These are phyloP conservation scores for Cryptococcus jaspeensis DNA, from an alignment of 1,284 basidiomycete species.

Conservation along the genomic window DNA sequence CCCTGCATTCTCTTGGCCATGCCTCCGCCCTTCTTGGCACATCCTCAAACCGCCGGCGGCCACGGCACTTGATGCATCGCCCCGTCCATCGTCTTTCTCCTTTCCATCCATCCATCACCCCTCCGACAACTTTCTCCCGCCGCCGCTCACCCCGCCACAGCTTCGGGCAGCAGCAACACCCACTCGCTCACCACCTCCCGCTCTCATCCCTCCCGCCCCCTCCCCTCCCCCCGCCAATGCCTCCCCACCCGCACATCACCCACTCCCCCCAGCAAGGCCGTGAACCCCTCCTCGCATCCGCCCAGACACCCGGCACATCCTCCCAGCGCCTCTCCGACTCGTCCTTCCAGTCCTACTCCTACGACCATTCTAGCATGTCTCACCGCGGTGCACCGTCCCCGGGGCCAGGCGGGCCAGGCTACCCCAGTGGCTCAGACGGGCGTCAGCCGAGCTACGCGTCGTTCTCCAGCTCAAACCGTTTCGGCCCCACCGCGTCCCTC, in stretches of 20 bases:
- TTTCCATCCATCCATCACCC: too few relatives aligned
- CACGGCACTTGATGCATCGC: too few relatives aligned
- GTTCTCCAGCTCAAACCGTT: slow-evolving; percentile 19
- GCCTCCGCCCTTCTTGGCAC: too few relatives aligned
- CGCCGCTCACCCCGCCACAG: too few relatives aligned
- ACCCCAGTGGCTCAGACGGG: neutral
- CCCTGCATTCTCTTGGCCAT: too few relatives aligned
- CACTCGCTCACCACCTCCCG: too few relatives aligned
- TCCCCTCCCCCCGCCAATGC: neutral
- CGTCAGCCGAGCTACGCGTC: slow-evolving; percentile 11
- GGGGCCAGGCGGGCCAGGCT: neutral
- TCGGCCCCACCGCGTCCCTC: slow-evolving; percentile 27
- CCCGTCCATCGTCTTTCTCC: too few relatives aligned
- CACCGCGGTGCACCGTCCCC: slow-evolving; percentile 9
- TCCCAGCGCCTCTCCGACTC: slow-evolving; percentile 38
- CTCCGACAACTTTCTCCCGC: too few relatives aligned
- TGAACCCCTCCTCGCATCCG: slow-evolving; percentile 37
- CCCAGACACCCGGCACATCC: slow-evolving; percentile 33
- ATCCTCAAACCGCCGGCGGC: too few relatives aligned
- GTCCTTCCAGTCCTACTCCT: slow-evolving; percentile 33
- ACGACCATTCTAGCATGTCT: slow-evolving; percentile 18
- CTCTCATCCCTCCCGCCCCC: neutral
- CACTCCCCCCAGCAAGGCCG: slow-evolving; percentile 24
- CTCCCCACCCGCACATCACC: slow-evolving; percentile 8
- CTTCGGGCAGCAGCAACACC: too few relatives aligned